Evolutionary conservation across 192 early-diverging fungal species (phyloP).

Genomic region (Linnemannia exigua): DNA sequence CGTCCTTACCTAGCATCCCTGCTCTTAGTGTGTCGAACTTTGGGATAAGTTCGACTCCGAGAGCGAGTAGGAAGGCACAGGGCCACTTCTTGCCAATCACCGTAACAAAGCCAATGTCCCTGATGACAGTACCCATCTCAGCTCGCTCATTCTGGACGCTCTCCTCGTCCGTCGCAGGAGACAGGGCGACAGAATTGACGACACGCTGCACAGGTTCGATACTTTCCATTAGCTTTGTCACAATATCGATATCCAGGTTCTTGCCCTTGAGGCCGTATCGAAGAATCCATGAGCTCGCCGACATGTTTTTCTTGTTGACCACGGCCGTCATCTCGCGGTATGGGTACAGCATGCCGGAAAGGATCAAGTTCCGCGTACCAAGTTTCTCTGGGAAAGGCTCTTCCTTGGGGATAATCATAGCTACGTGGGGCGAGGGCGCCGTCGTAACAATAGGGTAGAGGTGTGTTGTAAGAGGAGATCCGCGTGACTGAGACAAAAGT

Average conservation of each 20-base stretch:
- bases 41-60: conserved; percentile 61
- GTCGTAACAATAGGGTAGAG: conserved; percentile 38
- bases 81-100: conserved; percentile 69
- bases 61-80: conserved; percentile 60
- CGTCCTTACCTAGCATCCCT: conserved; percentile 24
- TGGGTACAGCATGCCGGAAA: conserved; percentile 72
- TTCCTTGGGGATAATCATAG: conserved; percentile 37
- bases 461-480: conserved; percentile 24
- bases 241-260: conserved; percentile 55
- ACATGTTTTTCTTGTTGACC: conserved; percentile 62
- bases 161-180: conserved; percentile 10
- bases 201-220: conserved; percentile 23
- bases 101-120: conserved; percentile 66
- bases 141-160: conserved; percentile 19
- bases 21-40: conserved; percentile 40
- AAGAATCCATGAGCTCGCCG: conserved; percentile 64
- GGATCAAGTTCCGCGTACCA: conserved; percentile 61
- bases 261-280: conserved; percentile 76
- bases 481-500: conserved; percentile 23
- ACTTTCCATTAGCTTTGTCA: conserved; percentile 53
- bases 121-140: conserved; percentile 72
- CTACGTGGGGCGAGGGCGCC: conserved; percentile 14
- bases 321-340: conserved; percentile 56
- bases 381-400: conserved; percentile 43
- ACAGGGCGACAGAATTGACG: conserved; percentile 16